Conservation (phyloP, 2,329 filamentous ascomycete genomes). For the Periconia sp. region DNA sequence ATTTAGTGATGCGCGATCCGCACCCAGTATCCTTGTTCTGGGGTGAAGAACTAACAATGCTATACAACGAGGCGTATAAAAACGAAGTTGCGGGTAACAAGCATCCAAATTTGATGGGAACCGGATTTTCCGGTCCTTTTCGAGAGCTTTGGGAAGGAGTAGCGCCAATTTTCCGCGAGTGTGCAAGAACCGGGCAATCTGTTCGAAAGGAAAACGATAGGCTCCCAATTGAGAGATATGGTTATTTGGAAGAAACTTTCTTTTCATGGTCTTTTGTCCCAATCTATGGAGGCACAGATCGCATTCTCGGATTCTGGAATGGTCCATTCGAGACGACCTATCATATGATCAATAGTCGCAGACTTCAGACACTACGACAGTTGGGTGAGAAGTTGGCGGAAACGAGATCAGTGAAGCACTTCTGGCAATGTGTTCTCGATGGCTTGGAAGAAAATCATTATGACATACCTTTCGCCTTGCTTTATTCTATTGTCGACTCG, state of each 20-base stretch:
- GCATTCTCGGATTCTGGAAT: slow-evolving; percentile 33
- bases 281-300: slow-evolving; percentile 41
- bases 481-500: slow-evolving; percentile 34
- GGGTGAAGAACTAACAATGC: slow-evolving; percentile 40
- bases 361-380: slow-evolving; percentile 44
- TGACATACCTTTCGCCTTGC: slow-evolving; percentile 35
- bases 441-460: slow-evolving; percentile 46
- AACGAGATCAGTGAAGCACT: slow-evolving; percentile 34
- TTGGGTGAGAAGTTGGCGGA: slow-evolving; percentile 40
- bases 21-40: slow-evolving; percentile 45
- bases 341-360: slow-evolving; percentile 40
- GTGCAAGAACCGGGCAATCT: slow-evolving; percentile 30
- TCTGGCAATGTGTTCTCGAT: slow-evolving; percentile 55
- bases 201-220: slow-evolving; percentile 31
- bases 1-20: slow-evolving; percentile 34
- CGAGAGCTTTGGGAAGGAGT: slow-evolving; percentile 45
- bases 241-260: slow-evolving; percentile 38
- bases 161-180: slow-evolving; percentile 31
- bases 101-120: slow-evolving; percentile 36
- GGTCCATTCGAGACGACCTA: slow-evolving; percentile 42
- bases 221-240: slow-evolving; percentile 28
- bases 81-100: slow-evolving; percentile 32
- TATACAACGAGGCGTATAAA: slow-evolving; percentile 46
- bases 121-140: slow-evolving; percentile 37
- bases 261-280: slow-evolving; percentile 50